Percentiles rank a stretch among this genome's conserved stretches.
Conservation (phyloP, 306 rosid species). For the Glycine latifolia region DNA sequence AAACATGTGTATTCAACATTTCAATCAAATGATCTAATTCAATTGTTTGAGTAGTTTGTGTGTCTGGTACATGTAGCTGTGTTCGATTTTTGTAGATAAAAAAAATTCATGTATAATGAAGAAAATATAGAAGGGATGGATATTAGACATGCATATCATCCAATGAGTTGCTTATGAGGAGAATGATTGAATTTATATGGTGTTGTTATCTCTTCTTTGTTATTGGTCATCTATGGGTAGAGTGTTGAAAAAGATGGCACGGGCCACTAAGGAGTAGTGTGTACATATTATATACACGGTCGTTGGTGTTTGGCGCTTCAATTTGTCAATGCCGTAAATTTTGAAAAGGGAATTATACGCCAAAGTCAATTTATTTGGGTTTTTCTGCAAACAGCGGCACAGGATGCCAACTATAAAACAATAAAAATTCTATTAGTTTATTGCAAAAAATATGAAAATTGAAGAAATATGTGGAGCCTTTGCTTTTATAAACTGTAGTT, state of each 20-base stretch:
- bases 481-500: neutral
- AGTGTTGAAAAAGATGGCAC: neutral
- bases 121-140: neutral
- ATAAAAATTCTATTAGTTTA: neutral
- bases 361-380: neutral
- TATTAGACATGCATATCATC: neutral
- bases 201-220: neutral
- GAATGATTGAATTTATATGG: slow-evolving; percentile 30
- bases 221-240: neutral
- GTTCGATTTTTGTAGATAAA: too few relatives aligned
- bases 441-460: neutral
- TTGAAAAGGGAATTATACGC: slow-evolving; percentile 2
- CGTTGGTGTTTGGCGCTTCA: slow-evolving; percentile 7
- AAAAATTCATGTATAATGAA: too few relatives aligned
- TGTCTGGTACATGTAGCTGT: too few relatives aligned
- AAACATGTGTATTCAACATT: too few relatives aligned
- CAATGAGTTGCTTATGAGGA: neutral
- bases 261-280: neutral
- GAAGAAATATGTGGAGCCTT: neutral
- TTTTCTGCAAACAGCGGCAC: neutral
- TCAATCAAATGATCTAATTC: too few relatives aligned
- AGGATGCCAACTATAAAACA: neutral
- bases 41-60: too few relatives aligned
- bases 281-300: neutral
- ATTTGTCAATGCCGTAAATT: slow-evolving; percentile 39